These are phyloP conservation scores for Raffaelea deltoideospora DNA, from an alignment of 2,329 filamentous ascomycete genomes.

Conservation along the genomic window DNA sequence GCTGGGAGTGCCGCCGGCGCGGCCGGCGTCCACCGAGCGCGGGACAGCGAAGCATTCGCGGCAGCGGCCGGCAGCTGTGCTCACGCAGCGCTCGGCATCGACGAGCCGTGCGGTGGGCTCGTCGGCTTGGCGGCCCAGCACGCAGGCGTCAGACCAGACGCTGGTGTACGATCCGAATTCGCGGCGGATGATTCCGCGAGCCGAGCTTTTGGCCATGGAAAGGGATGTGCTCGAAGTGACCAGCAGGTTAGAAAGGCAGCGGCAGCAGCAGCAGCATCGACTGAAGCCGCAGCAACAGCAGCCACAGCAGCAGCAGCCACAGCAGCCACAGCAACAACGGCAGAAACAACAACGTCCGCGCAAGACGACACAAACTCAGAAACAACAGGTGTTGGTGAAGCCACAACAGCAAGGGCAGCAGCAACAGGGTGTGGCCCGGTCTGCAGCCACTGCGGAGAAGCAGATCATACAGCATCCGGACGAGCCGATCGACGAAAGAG, in stretches of 20 bases:
- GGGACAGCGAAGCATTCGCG: neutral
- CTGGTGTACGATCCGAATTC: conserved; percentile 53
- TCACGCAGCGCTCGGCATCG: conserved; percentile 11
- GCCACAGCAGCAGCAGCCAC: neutral
- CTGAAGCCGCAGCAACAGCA: conserved; percentile 1
- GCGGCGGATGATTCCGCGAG: conserved; percentile 41
- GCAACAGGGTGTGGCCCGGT: neutral
- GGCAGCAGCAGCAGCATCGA: neutral
- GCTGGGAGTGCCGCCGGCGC: neutral
- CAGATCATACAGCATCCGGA: neutral
- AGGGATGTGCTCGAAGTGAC: conserved; percentile 29
- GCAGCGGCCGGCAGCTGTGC: conserved; percentile 8
- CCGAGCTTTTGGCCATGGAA: conserved; percentile 26
- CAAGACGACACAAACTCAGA: neutral
- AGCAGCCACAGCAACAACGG: neutral
- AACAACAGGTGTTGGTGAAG: too few species aligned
- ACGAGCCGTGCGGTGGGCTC: conserved; percentile 10
- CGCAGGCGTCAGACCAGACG: conserved; percentile 23
- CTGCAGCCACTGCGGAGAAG: neutral
- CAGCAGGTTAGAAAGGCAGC: neutral
- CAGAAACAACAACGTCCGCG: neutral
- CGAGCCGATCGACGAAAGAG: too few species aligned
- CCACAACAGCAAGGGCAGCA: neutral
- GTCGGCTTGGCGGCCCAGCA: too few species aligned
- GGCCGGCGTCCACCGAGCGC: conserved; percentile 4